phyloP scores from a whole-genome alignment of 2,329 filamentous ascomycete species.

The Claviceps digitariae region DNA sequence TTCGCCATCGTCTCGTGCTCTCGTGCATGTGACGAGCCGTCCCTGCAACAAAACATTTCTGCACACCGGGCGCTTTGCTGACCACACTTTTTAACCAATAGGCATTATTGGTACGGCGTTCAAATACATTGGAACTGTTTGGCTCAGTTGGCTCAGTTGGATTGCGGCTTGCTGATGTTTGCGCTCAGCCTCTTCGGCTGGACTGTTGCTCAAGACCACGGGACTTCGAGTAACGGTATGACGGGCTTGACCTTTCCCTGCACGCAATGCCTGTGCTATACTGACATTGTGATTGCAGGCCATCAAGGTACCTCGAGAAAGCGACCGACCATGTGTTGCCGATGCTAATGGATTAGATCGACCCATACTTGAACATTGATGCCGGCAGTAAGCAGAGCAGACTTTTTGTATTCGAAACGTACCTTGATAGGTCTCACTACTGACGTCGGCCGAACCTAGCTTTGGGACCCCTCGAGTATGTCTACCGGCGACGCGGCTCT shows the following conservation, averaged over 20 bases:
- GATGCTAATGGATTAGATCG: constrained; percentile 20
- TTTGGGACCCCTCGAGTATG: constrained; percentile 19
- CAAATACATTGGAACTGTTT: too few species aligned
- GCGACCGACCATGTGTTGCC: background rate
- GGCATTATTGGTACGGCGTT: constrained; percentile 5
- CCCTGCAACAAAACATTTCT: background rate
- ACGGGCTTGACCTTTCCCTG: background rate
- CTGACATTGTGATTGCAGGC: constrained; percentile 1
- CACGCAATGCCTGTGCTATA: background rate
- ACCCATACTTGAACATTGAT: constrained; percentile 33
- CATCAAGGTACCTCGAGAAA: background rate
- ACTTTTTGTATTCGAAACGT: background rate
- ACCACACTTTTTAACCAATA: background rate
- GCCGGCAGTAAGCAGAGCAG: constrained; percentile 11
- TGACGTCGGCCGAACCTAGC: background rate
- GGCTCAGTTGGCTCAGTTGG: background rate
- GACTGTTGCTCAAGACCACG: constrained; percentile 30
- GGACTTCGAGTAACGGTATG: constrained; percentile 13
- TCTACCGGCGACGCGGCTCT: background rate
- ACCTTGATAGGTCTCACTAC: background rate
- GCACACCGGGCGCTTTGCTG: background rate
- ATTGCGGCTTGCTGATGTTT: background rate
- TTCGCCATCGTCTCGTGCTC: too few species aligned
- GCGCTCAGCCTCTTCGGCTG: constrained; percentile 49
- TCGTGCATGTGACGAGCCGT: background rate